A percentile compares a stretch with the other conserved stretches of the same genome.
Conservation (phyloP, 148 eudicot species). For the Amaranthus palmeri region DNA sequence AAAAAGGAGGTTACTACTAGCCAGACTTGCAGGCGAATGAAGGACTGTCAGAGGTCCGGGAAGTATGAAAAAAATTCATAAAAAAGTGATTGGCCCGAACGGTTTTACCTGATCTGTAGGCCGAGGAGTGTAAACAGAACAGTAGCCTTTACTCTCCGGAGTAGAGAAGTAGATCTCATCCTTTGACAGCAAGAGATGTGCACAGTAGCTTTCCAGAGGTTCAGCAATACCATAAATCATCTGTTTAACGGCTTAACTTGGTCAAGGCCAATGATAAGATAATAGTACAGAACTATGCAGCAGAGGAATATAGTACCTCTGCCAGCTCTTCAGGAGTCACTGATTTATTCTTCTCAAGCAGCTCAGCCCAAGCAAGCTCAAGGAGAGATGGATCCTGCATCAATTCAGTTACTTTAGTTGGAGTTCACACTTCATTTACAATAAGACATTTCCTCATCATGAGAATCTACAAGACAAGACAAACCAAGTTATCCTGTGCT, state of each 20-base stretch:
- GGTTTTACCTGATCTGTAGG: slow-evolving; percentile 54
- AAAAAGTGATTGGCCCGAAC: neutral
- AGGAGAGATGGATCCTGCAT: slow-evolving; percentile 76
- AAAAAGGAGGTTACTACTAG: too few species aligned
- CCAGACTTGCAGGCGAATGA: neutral
- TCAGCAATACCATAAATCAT: slow-evolving; percentile 86
- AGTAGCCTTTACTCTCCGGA: slow-evolving; percentile 54
- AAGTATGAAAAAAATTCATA: too few species aligned
- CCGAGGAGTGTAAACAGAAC: slow-evolving; percentile 74
- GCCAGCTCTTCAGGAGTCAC: slow-evolving; percentile 70
- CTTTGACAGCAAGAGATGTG: slow-evolving; percentile 77
- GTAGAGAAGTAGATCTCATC: slow-evolving; percentile 82
- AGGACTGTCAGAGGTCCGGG: neutral
- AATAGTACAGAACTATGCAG: neutral
- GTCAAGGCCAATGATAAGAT: slow-evolving; percentile 32
- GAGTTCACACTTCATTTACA: slow-evolving; percentile 8
- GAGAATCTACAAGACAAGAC: slow-evolving; percentile 22
- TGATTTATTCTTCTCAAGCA: slow-evolving; percentile 71
- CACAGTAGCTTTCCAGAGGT: slow-evolving; percentile 92
- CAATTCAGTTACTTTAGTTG: slow-evolving; percentile 3
- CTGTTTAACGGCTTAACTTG: slow-evolving; percentile 46
- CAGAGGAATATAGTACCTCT: slow-evolving; percentile 56
- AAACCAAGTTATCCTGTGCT: slow-evolving; percentile 79
- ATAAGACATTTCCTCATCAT: neutral
- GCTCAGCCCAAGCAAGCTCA: slow-evolving; percentile 96